A percentile compares a stretch with the other conserved stretches of the same genome.
These are phyloP conservation scores for Sarcodon sp. DNA, from an alignment of 768 basidiomycete genomes.

Conservation along the genomic window DNA sequence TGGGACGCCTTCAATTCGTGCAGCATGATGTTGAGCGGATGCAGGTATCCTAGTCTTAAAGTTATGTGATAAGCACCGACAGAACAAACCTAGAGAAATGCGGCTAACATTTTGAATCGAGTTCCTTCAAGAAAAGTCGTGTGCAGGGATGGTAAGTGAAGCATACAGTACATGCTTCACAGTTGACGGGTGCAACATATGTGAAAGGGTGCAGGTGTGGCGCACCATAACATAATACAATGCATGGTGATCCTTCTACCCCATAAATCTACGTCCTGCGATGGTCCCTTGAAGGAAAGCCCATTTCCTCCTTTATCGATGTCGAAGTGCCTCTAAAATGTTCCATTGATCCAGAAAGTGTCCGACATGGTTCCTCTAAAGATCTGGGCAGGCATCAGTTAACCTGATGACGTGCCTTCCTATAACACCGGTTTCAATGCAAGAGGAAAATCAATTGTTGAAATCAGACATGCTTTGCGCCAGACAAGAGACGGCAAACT, in stretches of 20 bases:
- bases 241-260: neutral
- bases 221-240: neutral
- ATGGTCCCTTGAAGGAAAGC: neutral
- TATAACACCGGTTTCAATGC: neutral
- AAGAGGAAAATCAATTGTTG: neutral
- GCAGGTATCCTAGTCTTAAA: constrained; percentile 1
- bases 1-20: constrained; percentile 8
- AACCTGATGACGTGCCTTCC: neutral
- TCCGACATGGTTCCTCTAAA: neutral
- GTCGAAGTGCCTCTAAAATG: neutral
- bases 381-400: neutral
- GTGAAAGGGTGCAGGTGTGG: neutral
- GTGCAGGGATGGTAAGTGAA: no score
- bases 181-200: neutral
- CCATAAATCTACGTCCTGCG: neutral
- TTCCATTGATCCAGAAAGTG: neutral
- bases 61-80: neutral
- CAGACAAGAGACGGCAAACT: neutral
- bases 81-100: neutral
- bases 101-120: neutral
- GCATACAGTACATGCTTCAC: neutral
- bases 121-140: no score
- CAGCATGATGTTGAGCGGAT: constrained; percentile 4
- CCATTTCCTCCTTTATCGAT: neutral
- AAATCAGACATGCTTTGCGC: neutral